Evolutionary conservation across 2,329 filamentous ascomycete genomes (phyloP), one percentile per base, ranked within the genome.

Genomic region (Ophiostoma quercus): DNA sequence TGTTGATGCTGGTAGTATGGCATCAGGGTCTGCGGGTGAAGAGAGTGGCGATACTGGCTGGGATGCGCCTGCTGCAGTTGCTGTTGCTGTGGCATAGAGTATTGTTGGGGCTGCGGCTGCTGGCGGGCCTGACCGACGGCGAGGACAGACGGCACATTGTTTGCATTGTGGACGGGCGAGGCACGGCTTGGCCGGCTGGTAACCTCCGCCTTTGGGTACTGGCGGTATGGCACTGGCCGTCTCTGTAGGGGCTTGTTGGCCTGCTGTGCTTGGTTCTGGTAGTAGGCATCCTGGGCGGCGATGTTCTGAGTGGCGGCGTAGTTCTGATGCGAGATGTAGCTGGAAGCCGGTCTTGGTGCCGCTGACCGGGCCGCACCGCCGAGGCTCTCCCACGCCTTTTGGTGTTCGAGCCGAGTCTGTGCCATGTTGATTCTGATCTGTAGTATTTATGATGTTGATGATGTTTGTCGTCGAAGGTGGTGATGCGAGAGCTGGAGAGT

Each of bases 381-480:
- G 8, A 65, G 62, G 19, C 62, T 65, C 19, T 65, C 62, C 32
- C 32, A 39, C 2, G 62, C 62, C 62, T 65, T 41, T 65, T 65
- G 62, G 19, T 65, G 62, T 65, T 41, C 62, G 11, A 41, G 19
- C 2, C 19, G 62, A 65, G 62, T 34, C 34, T 65, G 60, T 39
- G 62, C 11, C 32, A 65, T 39, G 32, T 39, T 34, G 34, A 34
- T 34, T 5, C 1, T 6, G 8, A 16, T 29, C n/a, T n/a, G 47
- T 54, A n/a, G 47, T n/a, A 2, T n/a, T 22, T 54, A 22, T 54
- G 22, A 19, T 54, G 51, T 4, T 3, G 8, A n/a, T 12, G n/a
- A n/a, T 14, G 12, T 11, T n/a, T 47, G 43, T 47, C 16, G 43
- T 47, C 16, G 16, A n/a, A 47, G 7, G 43, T 19, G 16, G 43